Conservation (phyloP, 2,329 filamentous ascomycete genomes). For the Endothia cerciana region DNA sequence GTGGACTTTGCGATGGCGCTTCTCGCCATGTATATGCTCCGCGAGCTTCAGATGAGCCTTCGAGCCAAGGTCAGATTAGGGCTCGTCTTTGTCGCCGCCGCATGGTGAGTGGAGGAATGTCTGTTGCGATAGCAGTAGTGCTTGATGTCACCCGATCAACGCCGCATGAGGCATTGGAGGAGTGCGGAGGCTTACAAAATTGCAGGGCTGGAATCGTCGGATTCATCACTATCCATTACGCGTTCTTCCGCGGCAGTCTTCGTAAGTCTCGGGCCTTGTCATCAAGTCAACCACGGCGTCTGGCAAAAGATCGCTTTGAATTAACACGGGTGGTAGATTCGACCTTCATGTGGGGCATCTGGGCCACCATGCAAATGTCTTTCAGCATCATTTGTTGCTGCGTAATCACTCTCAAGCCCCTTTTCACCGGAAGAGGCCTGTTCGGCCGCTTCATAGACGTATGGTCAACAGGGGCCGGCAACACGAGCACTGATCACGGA, state of each 20-base stretch:
- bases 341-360: not conserved
- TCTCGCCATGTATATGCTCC: constrained; percentile 5
- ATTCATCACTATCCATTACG: not conserved
- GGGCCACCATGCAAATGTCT: not conserved
- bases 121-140: not conserved
- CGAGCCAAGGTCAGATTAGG: not conserved
- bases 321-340: not conserved
- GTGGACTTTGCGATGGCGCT: constrained; percentile 10
- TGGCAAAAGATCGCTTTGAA: not conserved
- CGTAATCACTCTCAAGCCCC: not conserved
- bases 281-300: no score
- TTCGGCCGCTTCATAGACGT: not conserved
- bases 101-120: not conserved
- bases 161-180: not conserved
- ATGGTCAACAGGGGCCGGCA: not conserved
- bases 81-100: not conserved
- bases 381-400: constrained; percentile 4
- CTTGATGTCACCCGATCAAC: no score
- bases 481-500: not conserved
- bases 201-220: not conserved
- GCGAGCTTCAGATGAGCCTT: not conserved
- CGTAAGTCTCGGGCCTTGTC: not conserved
- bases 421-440: not conserved
- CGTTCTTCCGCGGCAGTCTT: not conserved
- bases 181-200: not conserved